Base-by-base conservation (phyloP, 306 rosid species). In the Erythrophleum fordii region DNA sequence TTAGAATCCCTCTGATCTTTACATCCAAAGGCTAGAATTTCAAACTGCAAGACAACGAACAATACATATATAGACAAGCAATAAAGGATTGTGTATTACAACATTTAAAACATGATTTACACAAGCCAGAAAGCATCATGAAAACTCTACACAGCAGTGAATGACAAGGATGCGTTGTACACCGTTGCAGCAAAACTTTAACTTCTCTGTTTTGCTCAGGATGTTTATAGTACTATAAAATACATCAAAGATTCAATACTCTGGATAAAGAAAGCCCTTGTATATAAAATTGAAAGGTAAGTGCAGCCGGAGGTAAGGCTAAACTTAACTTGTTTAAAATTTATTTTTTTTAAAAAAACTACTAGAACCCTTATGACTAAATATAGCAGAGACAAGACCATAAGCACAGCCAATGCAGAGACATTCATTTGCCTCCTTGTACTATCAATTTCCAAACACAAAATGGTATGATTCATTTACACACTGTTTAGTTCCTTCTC, bases 41-140 rank as follows among this genome's bases (percentile, higher is more conserved):
- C 46, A 35, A 79, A 77, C 64, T 72, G 42, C 73, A 52, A 22
- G 68, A 34, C 17, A 65, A 65, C 42, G 35, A 6, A 61, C 41
- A 77, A n/a, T 51, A 61, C 41, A 72, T 68, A 11, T 12, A 23
- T 23, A 41, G 73, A 28, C 76, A 11, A 68, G 35, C 62, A 67
- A 75, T 46, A 68, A 66, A 73, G 37, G 23, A 20, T 23, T 16
- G 29, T 20, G 12, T 68, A 68, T 67, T 41, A 20, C n/a, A 20
- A 2, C 52, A 56, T 59, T 22, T 42, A 17, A 81, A 37, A 69
- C 41, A 45, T 13, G 72, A 31, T 70, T 66, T 28, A 11, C 28
- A 56, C 78, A 59, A 52, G 34, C 29, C 55, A 82, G 34, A 64
- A 70, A 49, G 51, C 39, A 58, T 48, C 23, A 9, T 3, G 60